Base-by-base conservation (phyloP, 2,329 filamentous ascomycete genomes). In the Penicillium polonicum region DNA sequence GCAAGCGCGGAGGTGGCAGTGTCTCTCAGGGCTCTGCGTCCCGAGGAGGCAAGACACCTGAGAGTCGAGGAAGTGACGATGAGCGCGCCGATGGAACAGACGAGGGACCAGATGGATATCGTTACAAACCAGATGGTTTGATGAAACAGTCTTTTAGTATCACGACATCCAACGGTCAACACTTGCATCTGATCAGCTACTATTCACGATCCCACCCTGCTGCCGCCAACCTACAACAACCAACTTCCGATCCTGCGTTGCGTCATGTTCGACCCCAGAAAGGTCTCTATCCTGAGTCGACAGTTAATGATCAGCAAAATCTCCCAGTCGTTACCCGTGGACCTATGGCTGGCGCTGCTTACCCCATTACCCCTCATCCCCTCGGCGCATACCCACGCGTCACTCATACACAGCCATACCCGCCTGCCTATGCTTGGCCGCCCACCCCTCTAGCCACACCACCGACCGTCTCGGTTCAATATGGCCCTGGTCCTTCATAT, bases 111-210 rank as follows among this genome's bases (percentile, higher is more conserved):
- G 92, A 96, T 73, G 92, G 92, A 42, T 96, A 96, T 74, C 83
- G 91, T 63, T 96, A 96, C 78, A 99, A 97, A 81, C 90, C 89
- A 10, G 94, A 99, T 69, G 94, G 94, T 0, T 83, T 99, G 4
- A 97, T 97, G 92, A 99, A 99, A 83, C 94, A 99, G 77, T 97
- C 94, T 0, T 99, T 97, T 82, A 97, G 93, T 78, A 97, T 99
- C 78, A 97, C 92, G 23, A 97, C 94, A 1, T 91, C 90, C 1
- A 87, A 83, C 38, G 85, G 91, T 64, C 92, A 97, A 69, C 94
- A 97, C 72, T 86, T 99, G 2, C 94, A 99, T 78, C 84, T 99
- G 51, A 99, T 99, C 78, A 97, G 93, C 68, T 99, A 99, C 79
- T 97, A 92, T 76, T 89, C 92, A 4, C 85, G 92, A 55, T 90